Base-by-base conservation (phyloP, 345 rosid genomes). In the Passiflora organensis region DNA sequence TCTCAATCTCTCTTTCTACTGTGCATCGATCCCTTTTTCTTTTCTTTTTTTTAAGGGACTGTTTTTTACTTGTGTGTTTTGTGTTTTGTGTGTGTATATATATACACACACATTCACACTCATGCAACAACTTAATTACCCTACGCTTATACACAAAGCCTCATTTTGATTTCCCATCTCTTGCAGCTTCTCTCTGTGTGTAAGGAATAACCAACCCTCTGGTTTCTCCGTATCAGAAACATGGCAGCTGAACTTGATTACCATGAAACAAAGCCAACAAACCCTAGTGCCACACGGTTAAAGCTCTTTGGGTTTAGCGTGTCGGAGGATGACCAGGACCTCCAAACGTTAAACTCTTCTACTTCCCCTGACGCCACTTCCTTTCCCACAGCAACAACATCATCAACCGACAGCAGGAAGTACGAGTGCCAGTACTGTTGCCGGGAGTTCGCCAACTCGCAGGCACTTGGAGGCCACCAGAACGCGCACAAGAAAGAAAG, bases 401-500 rank as follows among this genome's bases (percentile, higher is more conserved):
- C 46, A 6, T 4, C 45, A 5, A 39, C 53, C 0, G 76, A 72
- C 19, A 55, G 62, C 25, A 79, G 83, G 72, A 86, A 79, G 48
- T 83, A 86, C 58, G 95, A 88, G 85, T 91, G 98, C 49, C 96
- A 88, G 41, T 91, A 82, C 53, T 91, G 98, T 62, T 77, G 72
- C 57, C 82, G 91, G 68, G 98, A 82, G 66, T 91, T 91, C 45
- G 82, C 89, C 4, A 91, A 91, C 53, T 91, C 98, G 10, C 98
- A 91, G 68, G 98, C 98, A 10, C 72, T 91, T 13, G 98, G 98
- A 12, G 99, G 99, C 48, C 99, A 93, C 68, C 99, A 93, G 62
- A 93, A 93, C 76, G 99, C 99, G 2, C 99, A 93, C 76, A 93
- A 93, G 67, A 93, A 85, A 37, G 99, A 93, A 72, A 78, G 99